Percentiles rank a stretch among this genome's conserved stretches.
phyloP scores from a whole-genome alignment of 2,329 filamentous ascomycete genomes.

The Botrytis squamosa region DNA sequence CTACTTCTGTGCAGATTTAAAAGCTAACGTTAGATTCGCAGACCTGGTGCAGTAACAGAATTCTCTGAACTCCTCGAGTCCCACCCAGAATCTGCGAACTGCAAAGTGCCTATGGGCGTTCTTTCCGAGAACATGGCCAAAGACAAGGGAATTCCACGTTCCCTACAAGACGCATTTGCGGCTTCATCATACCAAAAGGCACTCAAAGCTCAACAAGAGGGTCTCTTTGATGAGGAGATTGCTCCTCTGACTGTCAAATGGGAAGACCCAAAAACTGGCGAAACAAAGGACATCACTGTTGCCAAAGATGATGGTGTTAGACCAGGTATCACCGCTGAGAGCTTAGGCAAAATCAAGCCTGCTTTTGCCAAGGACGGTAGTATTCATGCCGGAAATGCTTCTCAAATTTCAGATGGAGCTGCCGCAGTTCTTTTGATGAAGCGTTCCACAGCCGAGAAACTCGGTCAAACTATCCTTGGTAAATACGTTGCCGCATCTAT shows the following conservation, averaged over 20 bases:
- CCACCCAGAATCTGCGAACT: slow-evolving; percentile 82
- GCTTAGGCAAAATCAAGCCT: slow-evolving; percentile 83
- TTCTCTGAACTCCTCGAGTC: slow-evolving; percentile 87
- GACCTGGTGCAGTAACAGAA: slow-evolving; percentile 81
- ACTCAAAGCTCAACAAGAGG: slow-evolving; percentile 74
- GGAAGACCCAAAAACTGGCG: slow-evolving; percentile 86
- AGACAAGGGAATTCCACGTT: slow-evolving; percentile 70
- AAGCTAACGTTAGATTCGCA: slow-evolving; percentile 37
- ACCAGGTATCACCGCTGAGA: slow-evolving; percentile 80
- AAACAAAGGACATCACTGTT: slow-evolving; percentile 81
- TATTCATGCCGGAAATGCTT: slow-evolving; percentile 96
- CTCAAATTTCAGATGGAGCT: slow-evolving; percentile 92
- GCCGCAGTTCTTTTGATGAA: slow-evolving; percentile 95
- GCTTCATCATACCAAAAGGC: slow-evolving; percentile 93
- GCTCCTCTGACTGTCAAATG: slow-evolving; percentile 80
- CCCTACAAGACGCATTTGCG: slow-evolving; percentile 86
- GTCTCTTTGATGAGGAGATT: slow-evolving; percentile 94
- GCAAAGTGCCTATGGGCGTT: slow-evolving; percentile 96
- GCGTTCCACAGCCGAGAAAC: slow-evolving; percentile 81
- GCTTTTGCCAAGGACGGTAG: slow-evolving; percentile 88
- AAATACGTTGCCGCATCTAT: slow-evolving; percentile 87
- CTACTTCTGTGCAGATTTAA: no score
- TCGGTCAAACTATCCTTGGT: slow-evolving; percentile 85
- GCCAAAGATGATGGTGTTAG: slow-evolving; percentile 84
- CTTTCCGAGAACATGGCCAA: slow-evolving; percentile 94